These are phyloP conservation scores for Aspergillus glaucus DNA, from an alignment of 2,329 filamentous ascomycete genomes.

Conservation along the genomic window DNA sequence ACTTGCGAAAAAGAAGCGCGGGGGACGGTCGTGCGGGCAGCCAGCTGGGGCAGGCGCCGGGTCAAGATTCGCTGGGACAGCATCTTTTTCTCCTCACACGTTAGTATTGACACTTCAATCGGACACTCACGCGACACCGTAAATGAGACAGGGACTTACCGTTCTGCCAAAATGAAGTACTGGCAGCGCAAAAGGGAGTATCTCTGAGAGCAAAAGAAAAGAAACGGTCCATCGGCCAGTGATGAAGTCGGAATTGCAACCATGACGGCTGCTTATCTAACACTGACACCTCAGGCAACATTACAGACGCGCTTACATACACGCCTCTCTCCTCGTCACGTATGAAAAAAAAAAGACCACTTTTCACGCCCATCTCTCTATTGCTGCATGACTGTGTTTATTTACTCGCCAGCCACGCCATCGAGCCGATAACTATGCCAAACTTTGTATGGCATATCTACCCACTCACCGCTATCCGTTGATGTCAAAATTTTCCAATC, in stretches of 20 bases:
- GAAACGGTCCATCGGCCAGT: slow-evolving; percentile 16
- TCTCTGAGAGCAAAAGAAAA: not conserved
- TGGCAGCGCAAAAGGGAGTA: slow-evolving; percentile 10
- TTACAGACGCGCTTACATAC: slow-evolving; percentile 28
- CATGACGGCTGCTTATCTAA: slow-evolving; percentile 13
- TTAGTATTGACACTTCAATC: slow-evolving; percentile 14
- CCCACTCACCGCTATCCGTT: slow-evolving; percentile 31
- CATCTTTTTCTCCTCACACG: slow-evolving; percentile 28
- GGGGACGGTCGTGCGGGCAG: slow-evolving; percentile 32
- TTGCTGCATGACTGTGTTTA: slow-evolving; percentile 18
- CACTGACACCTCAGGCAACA: slow-evolving; percentile 12
- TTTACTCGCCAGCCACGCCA: slow-evolving; percentile 34
- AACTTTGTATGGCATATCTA: slow-evolving; percentile 31
- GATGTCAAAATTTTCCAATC: slow-evolving; percentile 32
- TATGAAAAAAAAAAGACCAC: slow-evolving; percentile 33
- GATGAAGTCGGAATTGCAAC: slow-evolving; percentile 25
- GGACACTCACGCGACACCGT: not conserved
- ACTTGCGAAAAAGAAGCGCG: slow-evolving; percentile 39
- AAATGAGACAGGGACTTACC: slow-evolving; percentile 13
- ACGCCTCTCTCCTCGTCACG: slow-evolving; percentile 21
- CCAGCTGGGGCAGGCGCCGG: slow-evolving; percentile 36
- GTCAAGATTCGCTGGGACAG: slow-evolving; percentile 40
- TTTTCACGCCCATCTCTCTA: slow-evolving; percentile 29
- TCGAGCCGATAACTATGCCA: slow-evolving; percentile 40
- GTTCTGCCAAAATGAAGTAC: slow-evolving; percentile 17